Evolutionary conservation across 305 asterid genomes (phyloP).

Genomic region (Fraxinus ornus): DNA sequence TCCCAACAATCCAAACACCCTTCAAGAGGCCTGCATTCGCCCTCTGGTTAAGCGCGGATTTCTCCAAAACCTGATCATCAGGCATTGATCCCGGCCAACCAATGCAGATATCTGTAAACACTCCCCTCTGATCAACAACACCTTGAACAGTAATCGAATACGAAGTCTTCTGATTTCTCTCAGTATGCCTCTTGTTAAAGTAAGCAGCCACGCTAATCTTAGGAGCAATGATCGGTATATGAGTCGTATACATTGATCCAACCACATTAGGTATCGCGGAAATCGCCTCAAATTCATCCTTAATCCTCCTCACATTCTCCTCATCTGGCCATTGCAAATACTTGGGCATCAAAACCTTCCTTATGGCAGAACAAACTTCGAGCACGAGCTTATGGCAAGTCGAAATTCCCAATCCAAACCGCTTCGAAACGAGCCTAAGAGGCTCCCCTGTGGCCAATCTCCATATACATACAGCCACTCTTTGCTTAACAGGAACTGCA

Average conservation of each 20-base stretch:
- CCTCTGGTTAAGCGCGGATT: constrained; percentile 10
- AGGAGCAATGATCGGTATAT: constrained; percentile 19
- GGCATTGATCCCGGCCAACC: constrained; percentile 25
- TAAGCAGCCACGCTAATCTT: constrained; percentile 17
- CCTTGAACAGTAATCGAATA: constrained; percentile 25
- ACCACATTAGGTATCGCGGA: constrained; percentile 21
- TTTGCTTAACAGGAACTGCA: constrained; percentile 21
- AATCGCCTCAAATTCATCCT: constrained; percentile 6
- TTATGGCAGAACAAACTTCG: constrained; percentile 23
- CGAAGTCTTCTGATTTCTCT: constrained; percentile 21
- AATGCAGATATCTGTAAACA: constrained; percentile 15
- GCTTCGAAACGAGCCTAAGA: constrained; percentile 13
- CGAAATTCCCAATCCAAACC: constrained; percentile 22
- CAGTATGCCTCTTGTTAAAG: constrained; percentile 19
- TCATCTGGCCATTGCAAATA: constrained; percentile 21
- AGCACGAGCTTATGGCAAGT: constrained; percentile 26
- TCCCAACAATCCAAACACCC: constrained; percentile 17
- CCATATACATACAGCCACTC: constrained; percentile 27
- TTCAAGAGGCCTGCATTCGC: constrained; percentile 9
- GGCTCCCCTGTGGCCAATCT: constrained; percentile 26
- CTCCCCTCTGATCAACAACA: constrained; percentile 19
- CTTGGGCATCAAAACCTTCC: constrained; percentile 13
- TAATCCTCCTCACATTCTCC: not conserved
- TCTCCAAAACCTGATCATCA: constrained; percentile 21
- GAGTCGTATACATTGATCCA: constrained; percentile 23